Conservation (phyloP, 2,329 filamentous ascomycete genomes). For the Alternaria sp. region DNA sequence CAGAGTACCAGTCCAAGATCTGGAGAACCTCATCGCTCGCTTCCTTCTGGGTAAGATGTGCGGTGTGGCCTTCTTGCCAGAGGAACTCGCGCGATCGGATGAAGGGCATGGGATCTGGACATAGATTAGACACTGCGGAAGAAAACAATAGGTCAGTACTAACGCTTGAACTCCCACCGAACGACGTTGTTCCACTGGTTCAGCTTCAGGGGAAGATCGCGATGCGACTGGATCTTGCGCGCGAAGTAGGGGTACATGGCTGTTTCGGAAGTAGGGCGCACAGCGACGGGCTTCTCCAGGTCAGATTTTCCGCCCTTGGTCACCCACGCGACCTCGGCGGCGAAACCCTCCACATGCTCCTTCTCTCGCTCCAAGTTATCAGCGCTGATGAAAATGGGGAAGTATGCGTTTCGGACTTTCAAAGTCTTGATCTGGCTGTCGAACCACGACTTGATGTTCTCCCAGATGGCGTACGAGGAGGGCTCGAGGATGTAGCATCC, state of each 20-base stretch:
- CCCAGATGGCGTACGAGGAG: conserved; percentile 71
- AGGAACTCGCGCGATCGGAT: conserved; percentile 88
- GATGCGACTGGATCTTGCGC: conserved; percentile 96
- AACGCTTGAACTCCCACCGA: conserved; percentile 92
- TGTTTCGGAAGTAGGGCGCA: conserved; percentile 72
- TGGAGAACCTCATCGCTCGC: conserved; percentile 87
- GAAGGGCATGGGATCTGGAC: conserved; percentile 69
- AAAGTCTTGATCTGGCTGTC: conserved; percentile 80
- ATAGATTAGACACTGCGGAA: not conserved
- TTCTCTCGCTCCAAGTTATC: conserved; percentile 89
- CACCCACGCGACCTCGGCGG: conserved; percentile 88
- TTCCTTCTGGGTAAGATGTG: conserved; percentile 82
- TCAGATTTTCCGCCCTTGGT: conserved; percentile 91
- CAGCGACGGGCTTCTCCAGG: conserved; percentile 79
- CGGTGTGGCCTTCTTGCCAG: conserved; percentile 97
- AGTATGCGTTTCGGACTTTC: conserved; percentile 94
- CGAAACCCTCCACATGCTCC: conserved; percentile 97
- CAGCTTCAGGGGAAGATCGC: conserved; percentile 89
- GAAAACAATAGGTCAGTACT: not conserved
- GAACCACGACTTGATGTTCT: conserved; percentile 66
- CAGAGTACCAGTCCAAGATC: conserved; percentile 91
- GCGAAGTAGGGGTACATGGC: conserved; percentile 97
- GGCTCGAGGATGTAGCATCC: conserved; percentile 74
- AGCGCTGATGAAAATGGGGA: conserved; percentile 84
- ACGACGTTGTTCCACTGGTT: conserved; percentile 99